Percentiles rank a stretch among this genome's conserved stretches.
phyloP scores from a whole-genome alignment of 371 early-diverging fungal species.

The Conidiobolus incongruus region DNA sequence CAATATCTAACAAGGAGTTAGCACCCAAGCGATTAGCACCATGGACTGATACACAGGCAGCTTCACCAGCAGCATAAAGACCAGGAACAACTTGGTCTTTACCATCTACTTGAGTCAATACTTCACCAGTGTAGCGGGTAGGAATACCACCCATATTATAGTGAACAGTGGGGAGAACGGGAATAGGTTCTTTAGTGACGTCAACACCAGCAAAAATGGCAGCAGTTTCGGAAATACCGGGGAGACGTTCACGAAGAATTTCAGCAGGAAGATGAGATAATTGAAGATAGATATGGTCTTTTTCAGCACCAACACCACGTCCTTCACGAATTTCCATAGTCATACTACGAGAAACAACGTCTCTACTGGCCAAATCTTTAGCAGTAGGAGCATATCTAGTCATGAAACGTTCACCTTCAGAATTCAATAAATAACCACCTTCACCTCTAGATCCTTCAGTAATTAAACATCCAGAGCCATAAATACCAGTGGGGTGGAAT shows the following conservation, averaged over 20 bases:
- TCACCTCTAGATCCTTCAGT: constrained; percentile 94
- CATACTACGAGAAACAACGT: constrained; percentile 95
- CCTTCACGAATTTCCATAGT: constrained; percentile 95
- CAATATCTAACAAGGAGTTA: constrained; percentile 90
- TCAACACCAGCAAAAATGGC: constrained; percentile 95
- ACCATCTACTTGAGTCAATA: constrained; percentile 53
- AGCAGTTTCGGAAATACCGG: constrained; percentile 95
- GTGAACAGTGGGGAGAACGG: constrained; percentile 96
- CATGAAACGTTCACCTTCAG: constrained; percentile 94
- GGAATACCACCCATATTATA: constrained; percentile 99
- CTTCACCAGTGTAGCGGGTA: constrained; percentile 91
- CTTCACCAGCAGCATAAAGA: constrained; percentile 89
- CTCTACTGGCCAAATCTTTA: constrained; percentile 92
- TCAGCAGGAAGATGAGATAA: constrained; percentile 87
- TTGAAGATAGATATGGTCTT: constrained; percentile 91
- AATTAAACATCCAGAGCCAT: constrained; percentile 93
- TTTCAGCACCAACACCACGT: constrained; percentile 88
- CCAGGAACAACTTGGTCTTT: constrained; percentile 71
- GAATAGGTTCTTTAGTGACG: constrained; percentile 97
- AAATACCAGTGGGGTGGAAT: constrained; percentile 96
- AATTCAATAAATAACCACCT: constrained; percentile 85
- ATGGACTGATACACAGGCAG: constrained; percentile 84
- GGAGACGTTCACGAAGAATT: constrained; percentile 81
- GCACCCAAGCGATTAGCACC: constrained; percentile 97
- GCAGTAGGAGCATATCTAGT: constrained; percentile 96